Evolutionary conservation across 2,329 filamentous ascomycete species (phyloP), one percentile per base, ranked within the genome.

Genomic region (Talaromyces sp.): DNA sequence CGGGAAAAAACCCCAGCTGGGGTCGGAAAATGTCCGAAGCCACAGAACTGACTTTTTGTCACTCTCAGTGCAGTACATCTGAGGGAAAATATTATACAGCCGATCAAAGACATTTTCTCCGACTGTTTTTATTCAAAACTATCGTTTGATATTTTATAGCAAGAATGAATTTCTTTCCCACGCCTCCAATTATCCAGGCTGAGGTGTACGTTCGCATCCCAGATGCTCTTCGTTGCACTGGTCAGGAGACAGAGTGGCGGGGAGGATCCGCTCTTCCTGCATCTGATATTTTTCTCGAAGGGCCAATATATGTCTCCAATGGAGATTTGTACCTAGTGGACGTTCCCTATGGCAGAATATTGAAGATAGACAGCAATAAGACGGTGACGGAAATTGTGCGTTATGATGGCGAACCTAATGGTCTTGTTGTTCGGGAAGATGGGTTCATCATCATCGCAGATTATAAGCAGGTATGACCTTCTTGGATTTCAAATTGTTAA

Each of bases 331-430:
- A 73, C 60, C 64, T 80, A 6, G 77, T 79, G 6, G 79, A 81
- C 43, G 66, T 80, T 15, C 78, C 79, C 0, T 80, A 79, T 54
- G 79, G 79, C 0, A 70, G 78, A 0, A 77, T 80, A 15, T 64
- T 81, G 8, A 75, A 72, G 37, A 74, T 81, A 31, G 70, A 73
- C 25, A 1, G 62, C 1, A 39, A 69, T 0, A 77, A 74, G 61
- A 67, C 75, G 0, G 72, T 75, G 0, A 73, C 64, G 0, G 75
- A 78, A 5, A 72, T 70, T 43, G 73, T 71, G 1, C 67, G 70
- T 8, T 81, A 75, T 72, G 79, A 75, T 72, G 79, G 78, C 0
- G 78, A 81, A 58, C 79, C 79, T 0, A 81, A 81, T 63, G 79
- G 78, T 0, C 66, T 81, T 3, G 77, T 73, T 0, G 70, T 75